phyloP scores from a whole-genome alignment of 2,329 filamentous ascomycete genomes.

The Parafenestella ontariensis region DNA sequence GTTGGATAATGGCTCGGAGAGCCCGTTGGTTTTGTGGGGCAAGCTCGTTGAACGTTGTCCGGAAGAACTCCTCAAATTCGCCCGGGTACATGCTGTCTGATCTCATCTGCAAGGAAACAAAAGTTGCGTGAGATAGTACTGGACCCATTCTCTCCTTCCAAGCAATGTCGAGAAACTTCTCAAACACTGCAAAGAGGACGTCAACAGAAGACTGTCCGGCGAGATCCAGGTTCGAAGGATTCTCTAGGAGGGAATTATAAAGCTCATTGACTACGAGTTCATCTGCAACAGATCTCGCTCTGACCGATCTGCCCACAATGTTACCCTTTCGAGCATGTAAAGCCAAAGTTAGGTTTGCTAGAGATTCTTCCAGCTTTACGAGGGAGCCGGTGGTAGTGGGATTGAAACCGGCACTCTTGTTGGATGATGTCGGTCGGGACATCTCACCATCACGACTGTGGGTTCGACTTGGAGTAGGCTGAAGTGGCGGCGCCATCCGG shows the following conservation, averaged over 20 bases:
- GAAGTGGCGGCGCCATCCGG: conserved; percentile 42
- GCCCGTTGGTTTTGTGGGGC: conserved; percentile 72
- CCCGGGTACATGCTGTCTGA: conserved; percentile 69
- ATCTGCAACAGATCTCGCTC: conserved; percentile 73
- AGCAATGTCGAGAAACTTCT: conserved; percentile 87
- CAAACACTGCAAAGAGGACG: conserved; percentile 88
- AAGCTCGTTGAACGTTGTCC: conserved; percentile 59
- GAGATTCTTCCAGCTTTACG: conserved; percentile 80
- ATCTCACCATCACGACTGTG: conserved; percentile 45
- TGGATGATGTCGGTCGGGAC: conserved; percentile 43
- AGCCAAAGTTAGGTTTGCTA: conserved; percentile 81
- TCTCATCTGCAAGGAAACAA: conserved; percentile 76
- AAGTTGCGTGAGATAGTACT: conserved; percentile 73
- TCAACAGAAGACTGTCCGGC: conserved; percentile 80
- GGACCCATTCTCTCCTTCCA: conserved; percentile 91
- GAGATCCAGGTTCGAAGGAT: conserved; percentile 77
- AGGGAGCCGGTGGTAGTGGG: conserved; percentile 52
- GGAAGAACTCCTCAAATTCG: conserved; percentile 71
- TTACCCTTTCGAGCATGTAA: conserved; percentile 86
- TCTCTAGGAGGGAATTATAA: conserved; percentile 87
- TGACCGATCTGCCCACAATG: conserved; percentile 78
- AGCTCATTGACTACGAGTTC: conserved; percentile 85
- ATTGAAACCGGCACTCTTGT: conserved; percentile 41
- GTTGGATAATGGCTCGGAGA: conserved; percentile 81
- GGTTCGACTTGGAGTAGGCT: conserved; percentile 46